phyloP scores from a whole-genome alignment of 2,329 filamentous ascomycete genomes.

The Rhytidhysteron rufulum region DNA sequence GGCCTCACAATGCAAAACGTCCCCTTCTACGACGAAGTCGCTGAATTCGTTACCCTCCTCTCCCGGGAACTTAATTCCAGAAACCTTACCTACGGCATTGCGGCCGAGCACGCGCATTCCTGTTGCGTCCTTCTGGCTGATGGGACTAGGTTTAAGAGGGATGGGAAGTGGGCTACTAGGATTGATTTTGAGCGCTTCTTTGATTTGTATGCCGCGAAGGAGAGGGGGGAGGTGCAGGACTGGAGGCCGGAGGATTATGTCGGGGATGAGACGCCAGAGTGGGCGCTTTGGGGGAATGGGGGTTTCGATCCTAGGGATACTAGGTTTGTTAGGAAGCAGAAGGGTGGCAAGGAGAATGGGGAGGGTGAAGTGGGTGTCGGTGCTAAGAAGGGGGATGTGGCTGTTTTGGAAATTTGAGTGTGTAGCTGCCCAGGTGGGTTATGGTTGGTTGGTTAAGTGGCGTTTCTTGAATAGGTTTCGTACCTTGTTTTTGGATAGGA shows the following conservation, averaged over 20 bases:
- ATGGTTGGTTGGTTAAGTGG: background rate
- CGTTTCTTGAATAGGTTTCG: no score
- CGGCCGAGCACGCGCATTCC: conserved; percentile 90
- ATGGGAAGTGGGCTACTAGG: conserved; percentile 82
- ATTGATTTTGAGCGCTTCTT: conserved; percentile 94
- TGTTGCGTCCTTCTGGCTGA: conserved; percentile 88
- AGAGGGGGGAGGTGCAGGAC: conserved; percentile 49
- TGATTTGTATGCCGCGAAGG: conserved; percentile 63
- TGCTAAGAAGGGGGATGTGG: background rate
- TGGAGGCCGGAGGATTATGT: conserved; percentile 92
- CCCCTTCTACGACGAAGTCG: conserved; percentile 89
- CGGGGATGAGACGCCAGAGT: conserved; percentile 78
- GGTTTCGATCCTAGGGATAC: conserved; percentile 90
- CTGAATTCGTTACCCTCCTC: conserved; percentile 73
- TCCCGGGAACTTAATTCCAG: conserved; percentile 64
- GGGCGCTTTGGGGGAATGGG: conserved; percentile 91
- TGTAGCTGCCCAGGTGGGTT: no score
- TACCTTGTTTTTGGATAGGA: no score
- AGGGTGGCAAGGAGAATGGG: conserved; percentile 41
- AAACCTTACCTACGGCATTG: conserved; percentile 82
- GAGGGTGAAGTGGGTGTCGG: conserved; percentile 1
- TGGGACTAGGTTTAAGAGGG: conserved; percentile 65
- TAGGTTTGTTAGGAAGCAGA: conserved; percentile 82
- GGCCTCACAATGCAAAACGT: conserved; percentile 97
- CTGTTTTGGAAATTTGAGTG: no score